phyloP scores from a whole-genome alignment of 176 grass and related monocot genomes.

The Carex littledalei region DNA sequence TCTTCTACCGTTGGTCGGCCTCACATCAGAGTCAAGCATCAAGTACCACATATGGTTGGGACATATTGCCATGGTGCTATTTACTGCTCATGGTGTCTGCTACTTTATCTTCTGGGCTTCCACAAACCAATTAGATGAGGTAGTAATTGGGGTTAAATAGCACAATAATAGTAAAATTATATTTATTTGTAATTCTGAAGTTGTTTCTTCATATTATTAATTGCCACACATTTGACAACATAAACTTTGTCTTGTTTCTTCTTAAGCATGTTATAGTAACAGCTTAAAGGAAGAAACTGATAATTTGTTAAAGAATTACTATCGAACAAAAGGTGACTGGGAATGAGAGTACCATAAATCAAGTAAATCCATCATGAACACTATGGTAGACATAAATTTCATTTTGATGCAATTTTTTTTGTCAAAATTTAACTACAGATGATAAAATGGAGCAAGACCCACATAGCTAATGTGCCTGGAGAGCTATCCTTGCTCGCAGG shows the following conservation, averaged over 20 bases:
- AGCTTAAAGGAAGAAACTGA: not conserved
- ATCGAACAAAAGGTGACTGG: not conserved
- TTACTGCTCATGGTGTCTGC: constrained; percentile 26
- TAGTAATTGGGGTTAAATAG: constrained; percentile 1
- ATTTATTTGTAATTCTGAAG: not conserved
- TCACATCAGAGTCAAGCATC: constrained; percentile 54
- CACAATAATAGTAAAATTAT: not conserved
- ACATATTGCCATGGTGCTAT: constrained; percentile 36
- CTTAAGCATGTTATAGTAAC: not conserved
- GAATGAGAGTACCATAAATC: not conserved
- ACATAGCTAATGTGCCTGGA: constrained; percentile 34
- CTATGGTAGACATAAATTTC: not conserved
- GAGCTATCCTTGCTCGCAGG: constrained; percentile 40
- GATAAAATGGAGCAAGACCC: constrained; percentile 37
- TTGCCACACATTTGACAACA: not conserved
- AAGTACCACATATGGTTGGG: constrained; percentile 66
- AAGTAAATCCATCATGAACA: not conserved
- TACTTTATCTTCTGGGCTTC: constrained; percentile 42
- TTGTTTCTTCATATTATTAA: not conserved
- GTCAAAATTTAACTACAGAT: constrained; percentile 28
- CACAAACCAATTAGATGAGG: constrained; percentile 44
- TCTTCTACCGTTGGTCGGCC: constrained; percentile 42
- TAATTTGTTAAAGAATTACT: not conserved
- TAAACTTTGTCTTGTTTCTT: not conserved
- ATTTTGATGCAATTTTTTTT: not conserved